Percentiles rank a stretch among this genome's conserved stretches.
Conservation (phyloP, 257 asterid genomes). For the Ballota nigra region DNA sequence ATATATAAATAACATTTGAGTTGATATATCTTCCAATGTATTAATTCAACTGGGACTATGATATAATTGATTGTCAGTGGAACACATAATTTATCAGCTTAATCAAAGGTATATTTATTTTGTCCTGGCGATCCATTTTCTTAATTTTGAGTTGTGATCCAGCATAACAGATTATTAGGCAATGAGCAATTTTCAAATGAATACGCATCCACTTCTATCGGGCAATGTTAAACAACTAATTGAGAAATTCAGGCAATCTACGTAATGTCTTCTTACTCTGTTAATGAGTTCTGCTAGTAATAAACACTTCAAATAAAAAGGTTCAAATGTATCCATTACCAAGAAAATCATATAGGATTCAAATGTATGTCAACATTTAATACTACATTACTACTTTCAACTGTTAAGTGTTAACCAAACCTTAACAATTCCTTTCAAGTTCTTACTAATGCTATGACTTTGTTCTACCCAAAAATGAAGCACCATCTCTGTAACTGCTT, state of each 20-base stretch:
- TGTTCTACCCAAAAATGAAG: background rate
- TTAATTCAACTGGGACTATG: too few species aligned
- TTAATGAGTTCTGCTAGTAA: background rate
- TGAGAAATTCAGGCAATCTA: background rate
- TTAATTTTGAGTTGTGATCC: too few species aligned
- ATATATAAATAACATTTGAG: background rate
- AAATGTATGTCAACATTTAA: background rate
- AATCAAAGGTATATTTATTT: too few species aligned
- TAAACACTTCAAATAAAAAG: background rate
- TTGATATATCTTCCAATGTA: too few species aligned
- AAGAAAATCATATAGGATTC: background rate
- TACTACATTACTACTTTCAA: background rate
- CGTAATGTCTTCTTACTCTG: background rate
- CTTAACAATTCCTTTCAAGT: background rate
- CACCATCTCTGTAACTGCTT: conserved; percentile 9
- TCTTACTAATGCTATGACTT: background rate
- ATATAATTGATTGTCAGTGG: too few species aligned
- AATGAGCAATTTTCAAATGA: too few species aligned
- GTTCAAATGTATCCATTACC: background rate
- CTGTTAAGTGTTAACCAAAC: background rate
- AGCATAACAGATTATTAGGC: too few species aligned
- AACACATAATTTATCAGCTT: too few species aligned
- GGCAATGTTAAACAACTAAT: background rate
- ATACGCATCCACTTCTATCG: background rate
- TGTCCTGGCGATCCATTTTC: too few species aligned